These are phyloP conservation scores for Fraxinus nigra DNA, from an alignment of 305 asterid genomes.

Conservation along the genomic window DNA sequence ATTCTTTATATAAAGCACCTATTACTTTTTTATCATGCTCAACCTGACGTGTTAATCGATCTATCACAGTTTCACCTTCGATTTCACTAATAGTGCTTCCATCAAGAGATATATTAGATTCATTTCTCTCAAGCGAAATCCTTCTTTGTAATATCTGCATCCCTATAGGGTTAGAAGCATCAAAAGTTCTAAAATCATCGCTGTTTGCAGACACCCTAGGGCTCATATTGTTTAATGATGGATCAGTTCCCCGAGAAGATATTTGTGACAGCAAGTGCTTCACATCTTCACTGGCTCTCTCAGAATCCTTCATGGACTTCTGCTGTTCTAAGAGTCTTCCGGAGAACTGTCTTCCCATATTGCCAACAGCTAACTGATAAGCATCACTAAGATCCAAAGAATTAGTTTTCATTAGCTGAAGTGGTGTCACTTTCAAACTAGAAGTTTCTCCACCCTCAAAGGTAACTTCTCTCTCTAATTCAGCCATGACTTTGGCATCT, in stretches of 20 bases:
- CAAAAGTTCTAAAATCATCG: constrained; percentile 37
- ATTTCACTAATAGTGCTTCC: constrained; percentile 65
- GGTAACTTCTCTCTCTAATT: constrained; percentile 29
- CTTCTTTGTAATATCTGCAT: constrained; percentile 42
- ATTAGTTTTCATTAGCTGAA: constrained; percentile 29
- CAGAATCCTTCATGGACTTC: constrained; percentile 68
- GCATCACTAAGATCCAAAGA: constrained; percentile 79
- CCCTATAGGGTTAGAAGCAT: background rate
- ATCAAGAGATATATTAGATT: constrained; percentile 66
- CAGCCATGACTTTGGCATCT: constrained; percentile 29
- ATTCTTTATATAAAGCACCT: constrained; percentile 57
- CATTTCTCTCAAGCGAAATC: constrained; percentile 84
- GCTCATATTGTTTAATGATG: constrained; percentile 44
- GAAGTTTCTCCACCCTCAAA: constrained; percentile 32
- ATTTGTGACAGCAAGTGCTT: constrained; percentile 67
- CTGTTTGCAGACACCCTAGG: constrained; percentile 56
- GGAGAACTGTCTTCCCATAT: constrained; percentile 66
- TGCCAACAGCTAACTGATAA: constrained; percentile 66
- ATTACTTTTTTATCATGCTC: constrained; percentile 66
- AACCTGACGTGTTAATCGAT: constrained; percentile 64
- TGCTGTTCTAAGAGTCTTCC: constrained; percentile 79
- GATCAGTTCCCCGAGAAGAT: constrained; percentile 59
- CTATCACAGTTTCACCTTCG: constrained; percentile 73
- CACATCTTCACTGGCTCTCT: constrained; percentile 69
- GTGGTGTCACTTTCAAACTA: constrained; percentile 23